Base-by-base conservation (phyloP, 164 flowering plant genomes). In the Akebia trifoliata region DNA sequence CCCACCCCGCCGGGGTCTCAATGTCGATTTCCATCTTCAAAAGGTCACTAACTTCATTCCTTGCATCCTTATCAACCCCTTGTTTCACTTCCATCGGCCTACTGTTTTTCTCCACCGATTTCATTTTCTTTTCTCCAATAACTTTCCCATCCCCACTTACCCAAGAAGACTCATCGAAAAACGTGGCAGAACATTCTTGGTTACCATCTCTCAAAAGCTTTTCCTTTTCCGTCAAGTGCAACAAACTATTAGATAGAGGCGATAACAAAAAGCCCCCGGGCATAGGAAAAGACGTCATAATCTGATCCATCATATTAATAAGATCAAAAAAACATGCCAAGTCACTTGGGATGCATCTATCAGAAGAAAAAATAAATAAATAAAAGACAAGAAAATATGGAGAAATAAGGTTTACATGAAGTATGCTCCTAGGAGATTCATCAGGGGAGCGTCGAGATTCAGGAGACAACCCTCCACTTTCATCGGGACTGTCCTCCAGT, bases 381-480 rank as follows among this genome's bases (percentile, higher is more conserved):
- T 39, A 44, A 15, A 54, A 32, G 31, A 39, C 20, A 30, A 46
- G 7, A 18, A 47, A 24, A 63, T 20, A 31, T 3, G 0, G 31
- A 30, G 55, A 45, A 8, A n/a, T n/a, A 38, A 48, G 24, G 21
- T 51, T 59, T 66, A 86, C 97, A 83, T 76, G 76, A 67, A 91
- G 76, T 62, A 91, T 82, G 65, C 64, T 61, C 32, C 70, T 56
- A 2, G 89, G 86, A 72, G 89, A 88, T 49, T 75, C 78, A 57
- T 57, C 60, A 1, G 61, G 47, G 5, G 53, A 47, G 12, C 64
- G 78, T 36, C 51, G 78, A 72, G 67, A 37, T 57, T 61, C 62
- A 9, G 45, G 56, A 9, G 63, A 60, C 48, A 58, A 47, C 34
- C 70, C 84, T 57, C 57, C 76, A 73, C 73, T 75, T 54, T 60